phyloP scores from a whole-genome alignment of 768 basidiomycete genomes.

The Leccinum incarnatum region DNA sequence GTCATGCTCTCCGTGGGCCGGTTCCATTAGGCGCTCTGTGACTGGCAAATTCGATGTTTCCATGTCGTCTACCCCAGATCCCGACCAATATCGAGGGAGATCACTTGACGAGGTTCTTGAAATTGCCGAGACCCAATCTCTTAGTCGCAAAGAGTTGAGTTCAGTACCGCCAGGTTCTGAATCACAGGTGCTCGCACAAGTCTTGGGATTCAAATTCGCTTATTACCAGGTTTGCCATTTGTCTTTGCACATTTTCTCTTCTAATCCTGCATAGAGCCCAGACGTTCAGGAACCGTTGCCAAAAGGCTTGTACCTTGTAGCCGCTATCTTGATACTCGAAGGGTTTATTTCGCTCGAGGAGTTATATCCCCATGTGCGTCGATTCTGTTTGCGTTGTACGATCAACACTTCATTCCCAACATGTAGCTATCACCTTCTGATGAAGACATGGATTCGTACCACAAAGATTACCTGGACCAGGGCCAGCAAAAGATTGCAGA shows the following conservation, averaged over 20 bases:
- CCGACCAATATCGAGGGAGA: constrained; percentile 53
- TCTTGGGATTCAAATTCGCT: constrained; percentile 96
- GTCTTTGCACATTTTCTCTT: not conserved
- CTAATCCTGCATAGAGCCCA: constrained; percentile 40
- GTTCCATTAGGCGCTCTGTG: constrained; percentile 38
- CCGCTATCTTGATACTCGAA: constrained; percentile 88
- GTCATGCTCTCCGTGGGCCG: constrained; percentile 86
- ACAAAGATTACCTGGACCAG: constrained; percentile 61
- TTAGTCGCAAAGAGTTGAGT: constrained; percentile 2
- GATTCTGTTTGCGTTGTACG: not conserved
- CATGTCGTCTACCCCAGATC: constrained; percentile 39
- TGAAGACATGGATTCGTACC: constrained; percentile 65
- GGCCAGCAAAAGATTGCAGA: constrained; percentile 63
- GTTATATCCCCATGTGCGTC: constrained; percentile 85
- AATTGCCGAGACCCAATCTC: constrained; percentile 43
- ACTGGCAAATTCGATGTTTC: constrained; percentile 25
- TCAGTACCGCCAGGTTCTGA: constrained; percentile 30
- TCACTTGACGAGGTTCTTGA: constrained; percentile 63
- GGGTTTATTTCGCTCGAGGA: constrained; percentile 86
- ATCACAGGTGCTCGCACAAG: constrained; percentile 76
- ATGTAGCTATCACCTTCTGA: constrained; percentile 72
- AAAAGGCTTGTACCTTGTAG: constrained; percentile 71
- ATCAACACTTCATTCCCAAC: constrained; percentile 7
- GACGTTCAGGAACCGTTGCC: constrained; percentile 64
- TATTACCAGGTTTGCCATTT: constrained; percentile 72